These are phyloP conservation scores for Aspergillus bombycis DNA, from an alignment of 2,329 filamentous ascomycete species.

Conservation along the genomic window DNA sequence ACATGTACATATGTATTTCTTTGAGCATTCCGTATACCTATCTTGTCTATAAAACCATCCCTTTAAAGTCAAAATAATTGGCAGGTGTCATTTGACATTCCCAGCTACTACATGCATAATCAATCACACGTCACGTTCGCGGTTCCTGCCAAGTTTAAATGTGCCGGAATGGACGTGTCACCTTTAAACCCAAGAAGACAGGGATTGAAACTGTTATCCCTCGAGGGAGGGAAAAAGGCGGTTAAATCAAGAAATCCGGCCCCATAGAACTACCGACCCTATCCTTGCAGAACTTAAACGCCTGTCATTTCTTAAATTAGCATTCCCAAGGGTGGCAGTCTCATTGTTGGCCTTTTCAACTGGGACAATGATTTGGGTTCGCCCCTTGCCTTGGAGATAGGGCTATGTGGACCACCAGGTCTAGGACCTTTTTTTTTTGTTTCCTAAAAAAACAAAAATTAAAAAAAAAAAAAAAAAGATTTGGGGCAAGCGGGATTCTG, in stretches of 20 bases:
- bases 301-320: slow-evolving; percentile 5
- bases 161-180: background rate
- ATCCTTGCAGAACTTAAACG: background rate
- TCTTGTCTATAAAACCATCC: background rate
- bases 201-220: background rate
- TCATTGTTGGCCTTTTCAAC: background rate
- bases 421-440: background rate
- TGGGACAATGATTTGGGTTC: background rate
- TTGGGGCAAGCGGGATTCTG: background rate
- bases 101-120: background rate
- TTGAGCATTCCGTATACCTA: background rate
- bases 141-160: background rate
- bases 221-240: background rate
- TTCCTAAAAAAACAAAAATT: too few relatives aligned
- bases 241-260: background rate
- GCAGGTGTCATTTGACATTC: background rate
- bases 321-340: background rate
- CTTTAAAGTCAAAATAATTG: background rate
- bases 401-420: background rate
- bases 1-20: background rate
- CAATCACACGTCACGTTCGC: background rate
- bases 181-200: background rate
- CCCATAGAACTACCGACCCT: background rate
- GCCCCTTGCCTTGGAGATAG: background rate
- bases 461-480: too few relatives aligned